These are phyloP conservation scores for Sodiomyces alkalinus DNA, from an alignment of 2,329 filamentous ascomycete species.

Conservation along the genomic window DNA sequence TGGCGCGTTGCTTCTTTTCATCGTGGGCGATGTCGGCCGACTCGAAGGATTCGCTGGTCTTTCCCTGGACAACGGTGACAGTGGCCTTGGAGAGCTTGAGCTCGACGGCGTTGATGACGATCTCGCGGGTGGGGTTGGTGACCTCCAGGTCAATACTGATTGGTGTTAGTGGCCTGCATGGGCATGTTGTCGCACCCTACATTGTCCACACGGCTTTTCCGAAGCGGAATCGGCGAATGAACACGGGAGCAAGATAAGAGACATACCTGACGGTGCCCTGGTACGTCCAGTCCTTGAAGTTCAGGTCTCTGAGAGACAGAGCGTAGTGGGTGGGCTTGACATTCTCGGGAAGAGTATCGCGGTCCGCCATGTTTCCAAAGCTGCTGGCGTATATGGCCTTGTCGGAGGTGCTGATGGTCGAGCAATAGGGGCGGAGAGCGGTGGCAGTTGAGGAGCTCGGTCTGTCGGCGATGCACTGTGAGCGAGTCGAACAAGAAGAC, in stretches of 20 bases:
- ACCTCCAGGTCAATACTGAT: slow-evolving; percentile 59
- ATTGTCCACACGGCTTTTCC: no score
- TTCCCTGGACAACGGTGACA: slow-evolving; percentile 41
- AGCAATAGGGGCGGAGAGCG: slow-evolving; percentile 7
- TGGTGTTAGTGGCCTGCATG: slow-evolving; percentile 1
- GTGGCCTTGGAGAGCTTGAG: slow-evolving; percentile 57
- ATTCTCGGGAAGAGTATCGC: slow-evolving; percentile 44
- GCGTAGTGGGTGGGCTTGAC: slow-evolving; percentile 79
- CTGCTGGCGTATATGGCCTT: slow-evolving; percentile 11
- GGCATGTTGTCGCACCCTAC: no score
- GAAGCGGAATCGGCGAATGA: neutral
- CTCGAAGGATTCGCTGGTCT: slow-evolving; percentile 40
- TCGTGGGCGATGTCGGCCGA: slow-evolving; percentile 64
- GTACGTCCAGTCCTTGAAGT: slow-evolving; percentile 62
- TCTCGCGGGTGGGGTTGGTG: slow-evolving; percentile 53
- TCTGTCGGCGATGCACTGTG: no score
- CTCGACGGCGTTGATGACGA: slow-evolving; percentile 75
- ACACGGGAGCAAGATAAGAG: neutral
- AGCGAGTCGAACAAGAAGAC: no score
- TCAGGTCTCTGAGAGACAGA: slow-evolving; percentile 66
- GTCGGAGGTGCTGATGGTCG: slow-evolving; percentile 11
- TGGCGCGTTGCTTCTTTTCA: slow-evolving; percentile 68
- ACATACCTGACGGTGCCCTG: slow-evolving; percentile 58
- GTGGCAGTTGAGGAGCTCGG: neutral
- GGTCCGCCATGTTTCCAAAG: slow-evolving; percentile 32